A percentile compares a stretch with the other conserved stretches of the same genome.
phyloP scores from a whole-genome alignment of 2,329 filamentous ascomycete genomes.

The Fusarium avenaceum region DNA sequence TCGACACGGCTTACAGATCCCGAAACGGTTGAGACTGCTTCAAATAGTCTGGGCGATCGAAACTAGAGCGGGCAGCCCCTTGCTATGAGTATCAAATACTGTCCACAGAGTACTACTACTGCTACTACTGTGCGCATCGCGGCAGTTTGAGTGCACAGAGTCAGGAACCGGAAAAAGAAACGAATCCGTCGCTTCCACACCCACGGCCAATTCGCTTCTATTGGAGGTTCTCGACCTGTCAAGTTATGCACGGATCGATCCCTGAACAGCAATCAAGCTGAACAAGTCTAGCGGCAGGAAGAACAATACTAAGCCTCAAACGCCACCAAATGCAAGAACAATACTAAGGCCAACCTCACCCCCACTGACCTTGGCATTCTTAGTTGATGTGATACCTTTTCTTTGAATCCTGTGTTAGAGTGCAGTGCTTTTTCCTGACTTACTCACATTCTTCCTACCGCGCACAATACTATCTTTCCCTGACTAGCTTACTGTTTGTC shows the following conservation, averaged over 20 bases:
- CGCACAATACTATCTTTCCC: slow-evolving; percentile 40
- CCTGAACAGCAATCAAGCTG: slow-evolving; percentile 10
- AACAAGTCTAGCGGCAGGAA: slow-evolving; percentile 30
- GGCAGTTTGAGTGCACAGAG: slow-evolving; percentile 35
- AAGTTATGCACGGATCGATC: slow-evolving; percentile 39
- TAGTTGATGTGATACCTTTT: slow-evolving; percentile 34
- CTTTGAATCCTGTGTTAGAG: slow-evolving; percentile 23
- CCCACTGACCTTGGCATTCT: slow-evolving; percentile 34
- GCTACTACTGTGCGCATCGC: neutral
- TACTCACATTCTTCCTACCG: slow-evolving; percentile 35
- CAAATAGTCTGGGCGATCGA: slow-evolving; percentile 20
- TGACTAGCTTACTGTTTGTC: slow-evolving; percentile 32
- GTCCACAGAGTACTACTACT: neutral
- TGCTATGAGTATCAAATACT: slow-evolving; percentile 11
- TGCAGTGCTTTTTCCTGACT: slow-evolving; percentile 15
- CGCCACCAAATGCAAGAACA: slow-evolving; percentile 52
- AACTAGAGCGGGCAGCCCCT: slow-evolving; percentile 13
- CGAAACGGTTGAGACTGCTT: slow-evolving; percentile 7
- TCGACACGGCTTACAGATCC: slow-evolving; percentile 6
- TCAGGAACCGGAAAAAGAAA: slow-evolving; percentile 33
- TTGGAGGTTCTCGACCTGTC: slow-evolving; percentile 35
- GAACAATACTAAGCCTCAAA: slow-evolving; percentile 53
- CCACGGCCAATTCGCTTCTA: slow-evolving; percentile 19
- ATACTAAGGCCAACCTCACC: slow-evolving; percentile 49
- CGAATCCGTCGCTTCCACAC: slow-evolving; percentile 7